Conservation (phyloP, 768 basidiomycete genomes). For the Agaricus subrufescens region DNA sequence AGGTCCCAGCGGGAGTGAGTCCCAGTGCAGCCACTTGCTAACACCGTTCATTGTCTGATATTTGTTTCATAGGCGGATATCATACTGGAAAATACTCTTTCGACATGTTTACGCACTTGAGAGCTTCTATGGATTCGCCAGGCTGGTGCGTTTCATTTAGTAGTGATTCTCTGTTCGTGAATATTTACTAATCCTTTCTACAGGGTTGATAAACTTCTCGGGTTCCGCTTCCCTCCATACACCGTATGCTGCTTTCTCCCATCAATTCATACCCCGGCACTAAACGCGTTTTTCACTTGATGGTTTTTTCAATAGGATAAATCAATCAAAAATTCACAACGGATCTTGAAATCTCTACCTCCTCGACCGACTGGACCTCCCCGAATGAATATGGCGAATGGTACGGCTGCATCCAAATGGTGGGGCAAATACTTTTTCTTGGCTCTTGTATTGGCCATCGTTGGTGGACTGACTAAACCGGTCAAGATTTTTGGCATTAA, state of each 20-base stretch:
- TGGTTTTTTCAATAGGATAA: background rate
- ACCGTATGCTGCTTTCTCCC: conserved; percentile 7
- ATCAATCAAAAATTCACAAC: background rate
- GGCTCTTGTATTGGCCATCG: conserved; percentile 37
- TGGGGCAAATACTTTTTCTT: conserved; percentile 47
- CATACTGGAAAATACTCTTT: conserved; percentile 74
- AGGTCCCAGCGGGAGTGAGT: conserved; percentile 68
- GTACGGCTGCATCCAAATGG: conserved; percentile 20
- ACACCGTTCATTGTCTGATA: background rate
- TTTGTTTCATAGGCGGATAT: conserved; percentile 46
- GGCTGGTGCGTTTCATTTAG: conserved; percentile 35
- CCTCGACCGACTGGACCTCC: conserved; percentile 42
- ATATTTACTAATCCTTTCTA: background rate
- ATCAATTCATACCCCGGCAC: background rate
- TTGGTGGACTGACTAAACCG: conserved; percentile 38
- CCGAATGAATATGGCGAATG: background rate
- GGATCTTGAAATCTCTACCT: conserved; percentile 25
- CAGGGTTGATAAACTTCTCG: conserved; percentile 47
- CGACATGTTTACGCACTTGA: conserved; percentile 72
- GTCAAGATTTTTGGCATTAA: conserved; percentile 21
- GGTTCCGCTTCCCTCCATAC: conserved; percentile 62
- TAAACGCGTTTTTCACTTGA: too few species aligned
- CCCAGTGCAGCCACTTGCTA: background rate
- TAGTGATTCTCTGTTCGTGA: background rate
- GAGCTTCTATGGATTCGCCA: conserved; percentile 58